Conservation (phyloP, 768 basidiomycete genomes). For the Cytidiella melzeri region DNA sequence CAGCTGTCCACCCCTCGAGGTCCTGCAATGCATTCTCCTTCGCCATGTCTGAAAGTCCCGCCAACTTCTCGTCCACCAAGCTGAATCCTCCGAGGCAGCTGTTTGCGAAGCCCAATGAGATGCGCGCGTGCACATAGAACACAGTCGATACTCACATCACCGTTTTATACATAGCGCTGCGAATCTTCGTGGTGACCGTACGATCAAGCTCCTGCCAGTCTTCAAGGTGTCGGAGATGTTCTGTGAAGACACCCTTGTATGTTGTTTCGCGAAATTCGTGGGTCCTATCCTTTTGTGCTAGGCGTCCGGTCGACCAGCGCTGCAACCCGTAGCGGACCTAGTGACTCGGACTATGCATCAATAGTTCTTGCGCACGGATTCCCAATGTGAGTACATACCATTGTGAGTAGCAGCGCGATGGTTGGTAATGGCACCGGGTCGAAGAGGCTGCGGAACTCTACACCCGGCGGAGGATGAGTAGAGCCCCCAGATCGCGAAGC, state of each 20-base stretch:
- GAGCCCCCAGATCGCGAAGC: too few relatives aligned
- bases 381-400: not conserved
- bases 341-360: too few relatives aligned
- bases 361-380: not conserved
- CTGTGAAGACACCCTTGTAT: not conserved
- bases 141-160: slow-evolving; percentile 5
- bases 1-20: too few relatives aligned
- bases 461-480: too few relatives aligned
- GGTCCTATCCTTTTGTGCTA: not conserved
- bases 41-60: too few relatives aligned
- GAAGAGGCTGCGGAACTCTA: not conserved
- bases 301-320: not conserved
- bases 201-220: not conserved
- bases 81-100: too few relatives aligned
- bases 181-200: not conserved
- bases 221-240: not conserved
- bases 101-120: too few relatives aligned
- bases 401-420: slow-evolving; percentile 2
- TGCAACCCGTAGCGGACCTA: not conserved
- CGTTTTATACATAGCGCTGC: not conserved
- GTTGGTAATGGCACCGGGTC: not conserved
- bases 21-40: too few relatives aligned
- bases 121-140: too few relatives aligned
- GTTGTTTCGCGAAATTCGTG: not conserved
- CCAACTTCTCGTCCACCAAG: too few relatives aligned